Percentiles rank a stretch among this genome's conserved stretches.
These are phyloP conservation scores for Epichloe sylvatica DNA, from an alignment of 2,329 filamentous ascomycete species.

Conservation along the genomic window DNA sequence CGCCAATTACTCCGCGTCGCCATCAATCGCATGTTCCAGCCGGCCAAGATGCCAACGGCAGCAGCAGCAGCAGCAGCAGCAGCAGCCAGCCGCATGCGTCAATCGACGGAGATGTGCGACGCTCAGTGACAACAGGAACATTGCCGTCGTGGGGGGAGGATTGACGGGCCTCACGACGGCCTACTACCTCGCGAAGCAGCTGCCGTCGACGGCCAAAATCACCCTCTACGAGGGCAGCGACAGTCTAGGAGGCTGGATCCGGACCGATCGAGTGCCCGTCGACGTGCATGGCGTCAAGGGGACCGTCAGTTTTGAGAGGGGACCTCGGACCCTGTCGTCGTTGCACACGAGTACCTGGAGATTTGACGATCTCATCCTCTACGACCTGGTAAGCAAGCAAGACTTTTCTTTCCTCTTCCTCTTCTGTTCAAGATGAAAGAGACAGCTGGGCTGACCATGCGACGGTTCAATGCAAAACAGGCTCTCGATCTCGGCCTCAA, in stretches of 20 bases:
- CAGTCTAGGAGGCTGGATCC: conserved; percentile 71
- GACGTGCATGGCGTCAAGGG: conserved; percentile 38
- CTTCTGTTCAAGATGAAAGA: too few relatives aligned
- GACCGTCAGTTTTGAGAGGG: conserved; percentile 63
- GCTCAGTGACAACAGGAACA: conserved; percentile 16
- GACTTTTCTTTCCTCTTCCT: background rate
- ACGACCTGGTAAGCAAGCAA: conserved; percentile 52
- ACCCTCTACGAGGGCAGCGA: conserved; percentile 65
- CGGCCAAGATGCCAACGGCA: conserved; percentile 4
- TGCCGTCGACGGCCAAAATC: conserved; percentile 51
- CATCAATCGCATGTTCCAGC: background rate
- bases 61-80: background rate
- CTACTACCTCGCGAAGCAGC: conserved; percentile 57
- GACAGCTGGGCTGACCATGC: conserved; percentile 3
- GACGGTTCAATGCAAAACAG: conserved; percentile 8
- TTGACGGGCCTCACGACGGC: conserved; percentile 70
- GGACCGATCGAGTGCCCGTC: conserved; percentile 49
- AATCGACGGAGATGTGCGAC: conserved; percentile 7
- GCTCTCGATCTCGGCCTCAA: conserved; percentile 22
- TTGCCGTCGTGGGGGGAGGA: conserved; percentile 66
- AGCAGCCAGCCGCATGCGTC: conserved; percentile 1
- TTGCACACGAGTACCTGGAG: conserved; percentile 24
- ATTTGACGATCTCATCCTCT: conserved; percentile 51
- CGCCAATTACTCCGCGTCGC: background rate
- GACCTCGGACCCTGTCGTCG: conserved; percentile 62